Conservation (phyloP, 306 rosid species). For the Citrullus amarus region DNA sequence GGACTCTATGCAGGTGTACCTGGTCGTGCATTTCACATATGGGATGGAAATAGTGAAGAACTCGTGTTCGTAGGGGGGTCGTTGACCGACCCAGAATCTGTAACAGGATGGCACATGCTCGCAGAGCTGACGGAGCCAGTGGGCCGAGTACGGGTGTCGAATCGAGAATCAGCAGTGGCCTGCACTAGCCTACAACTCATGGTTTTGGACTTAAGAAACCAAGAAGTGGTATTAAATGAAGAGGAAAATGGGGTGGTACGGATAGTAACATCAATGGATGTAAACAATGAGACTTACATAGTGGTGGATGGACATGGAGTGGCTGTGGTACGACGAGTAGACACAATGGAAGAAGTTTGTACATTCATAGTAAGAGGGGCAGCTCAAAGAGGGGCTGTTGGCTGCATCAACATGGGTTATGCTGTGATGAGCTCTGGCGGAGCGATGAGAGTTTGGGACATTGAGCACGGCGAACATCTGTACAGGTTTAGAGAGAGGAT, state of each 20-base stretch:
- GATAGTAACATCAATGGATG: conserved; percentile 43
- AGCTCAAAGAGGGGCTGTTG: conserved; percentile 27
- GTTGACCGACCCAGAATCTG: conserved; percentile 57
- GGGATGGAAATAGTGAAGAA: conserved; percentile 36
- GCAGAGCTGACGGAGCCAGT: conserved; percentile 34
- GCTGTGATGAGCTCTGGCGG: conserved; percentile 35
- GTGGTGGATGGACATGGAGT: conserved; percentile 30
- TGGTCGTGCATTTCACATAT: conserved; percentile 55
- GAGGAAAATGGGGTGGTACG: conserved; percentile 22
- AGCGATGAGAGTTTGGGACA: conserved; percentile 46
- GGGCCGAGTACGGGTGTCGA: conserved; percentile 53
- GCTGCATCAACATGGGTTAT: conserved; percentile 46
- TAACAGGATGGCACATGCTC: conserved; percentile 77
- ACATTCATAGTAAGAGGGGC: conserved; percentile 21
- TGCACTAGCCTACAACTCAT: conserved; percentile 45
- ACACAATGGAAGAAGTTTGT: conserved; percentile 33
- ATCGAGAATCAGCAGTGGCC: conserved; percentile 40
- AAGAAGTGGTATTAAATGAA: conserved; percentile 20
- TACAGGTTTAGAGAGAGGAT: conserved; percentile 10
- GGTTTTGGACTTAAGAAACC: conserved; percentile 37
- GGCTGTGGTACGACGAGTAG: conserved; percentile 36
- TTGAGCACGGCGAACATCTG: conserved; percentile 10
- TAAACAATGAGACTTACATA: conserved; percentile 27
- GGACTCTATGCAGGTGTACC: conserved; percentile 69
- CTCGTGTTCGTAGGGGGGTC: conserved; percentile 39